A percentile compares a stretch with the other conserved stretches of the same genome.
Evolutionary conservation across 176 grass and related monocot species (phyloP).

Genomic region (Pontederia paniculata): DNA sequence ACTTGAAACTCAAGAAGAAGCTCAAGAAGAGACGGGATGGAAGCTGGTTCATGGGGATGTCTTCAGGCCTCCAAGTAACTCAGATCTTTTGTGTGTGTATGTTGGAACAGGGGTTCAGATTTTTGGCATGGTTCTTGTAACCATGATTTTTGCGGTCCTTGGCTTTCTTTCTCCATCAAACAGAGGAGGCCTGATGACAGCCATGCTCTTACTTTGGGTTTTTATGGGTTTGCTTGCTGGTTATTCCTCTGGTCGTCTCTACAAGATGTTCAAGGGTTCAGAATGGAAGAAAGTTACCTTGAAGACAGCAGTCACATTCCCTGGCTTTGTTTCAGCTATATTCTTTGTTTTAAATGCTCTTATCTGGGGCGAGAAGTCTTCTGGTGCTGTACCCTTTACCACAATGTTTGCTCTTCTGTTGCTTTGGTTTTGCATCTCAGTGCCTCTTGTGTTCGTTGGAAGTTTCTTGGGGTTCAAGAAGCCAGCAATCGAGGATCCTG

Average conservation of each 20-base stretch:
- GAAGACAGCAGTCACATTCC: slow-evolving; percentile 64
- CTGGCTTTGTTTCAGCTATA: slow-evolving; percentile 41
- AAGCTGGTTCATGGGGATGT: slow-evolving; percentile 93
- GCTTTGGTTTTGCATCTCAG: slow-evolving; percentile 88
- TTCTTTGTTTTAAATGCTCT: slow-evolving; percentile 78
- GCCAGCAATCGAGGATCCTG: slow-evolving; percentile 47
- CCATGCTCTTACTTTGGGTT: slow-evolving; percentile 72
- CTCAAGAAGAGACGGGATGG: slow-evolving; percentile 92
- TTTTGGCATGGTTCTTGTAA: slow-evolving; percentile 77
- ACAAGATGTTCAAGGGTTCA: slow-evolving; percentile 63
- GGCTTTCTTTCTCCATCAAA: slow-evolving; percentile 75
- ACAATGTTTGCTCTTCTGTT: slow-evolving; percentile 84
- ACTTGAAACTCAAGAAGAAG: slow-evolving; percentile 80
- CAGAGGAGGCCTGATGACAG: slow-evolving; percentile 68
- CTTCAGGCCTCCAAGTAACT: slow-evolving; percentile 48
- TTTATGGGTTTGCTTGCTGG: slow-evolving; percentile 86
- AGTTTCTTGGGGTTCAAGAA: slow-evolving; percentile 85
- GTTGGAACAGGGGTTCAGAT: slow-evolving; percentile 78
- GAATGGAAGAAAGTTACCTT: slow-evolving; percentile 76
- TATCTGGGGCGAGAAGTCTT: slow-evolving; percentile 84
- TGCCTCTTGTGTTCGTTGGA: slow-evolving; percentile 65
- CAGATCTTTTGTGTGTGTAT: slow-evolving; percentile 62
- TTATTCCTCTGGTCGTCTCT: slow-evolving; percentile 54
- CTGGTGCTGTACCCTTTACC: slow-evolving; percentile 74
- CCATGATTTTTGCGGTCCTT: slow-evolving; percentile 74